A percentile compares a stretch with the other conserved stretches of the same genome.
phyloP scores from a whole-genome alignment of 78 protist genomes.

The Speleostelium caveatum region DNA sequence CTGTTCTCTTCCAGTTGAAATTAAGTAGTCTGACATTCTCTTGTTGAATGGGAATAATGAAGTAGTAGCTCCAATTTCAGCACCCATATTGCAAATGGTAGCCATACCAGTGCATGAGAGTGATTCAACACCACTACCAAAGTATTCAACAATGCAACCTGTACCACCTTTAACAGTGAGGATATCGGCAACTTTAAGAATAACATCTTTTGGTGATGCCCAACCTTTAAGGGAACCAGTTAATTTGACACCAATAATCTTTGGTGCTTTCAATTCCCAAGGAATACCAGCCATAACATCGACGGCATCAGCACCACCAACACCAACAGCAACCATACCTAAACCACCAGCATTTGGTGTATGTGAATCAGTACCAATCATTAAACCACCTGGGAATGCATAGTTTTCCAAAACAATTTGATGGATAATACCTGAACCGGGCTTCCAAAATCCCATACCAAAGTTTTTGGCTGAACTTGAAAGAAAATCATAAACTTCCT shows the following conservation, averaged over 20 bases:
- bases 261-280: slow-evolving; percentile 97
- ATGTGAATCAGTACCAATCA: slow-evolving; percentile 95
- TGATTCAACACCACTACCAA: slow-evolving; percentile 93
- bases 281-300: slow-evolving; percentile 97
- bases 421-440: slow-evolving; percentile 97
- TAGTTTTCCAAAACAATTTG: slow-evolving; percentile 97
- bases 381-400: slow-evolving; percentile 96
- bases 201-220: slow-evolving; percentile 96
- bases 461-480: slow-evolving; percentile 79
- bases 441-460: slow-evolving; percentile 97
- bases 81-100: slow-evolving; percentile 98
- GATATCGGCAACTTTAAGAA: slow-evolving; percentile 93
- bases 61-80: slow-evolving; percentile 98
- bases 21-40: slow-evolving; percentile 90
- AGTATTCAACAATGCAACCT: slow-evolving; percentile 95
- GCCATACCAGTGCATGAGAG: slow-evolving; percentile 96
- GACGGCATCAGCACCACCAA: slow-evolving; percentile 98
- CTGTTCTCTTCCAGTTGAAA: slow-evolving; percentile 89
- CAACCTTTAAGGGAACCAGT: slow-evolving; percentile 91
- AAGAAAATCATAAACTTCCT: slow-evolving; percentile 96
- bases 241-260: slow-evolving; percentile 96
- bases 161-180: slow-evolving; percentile 96
- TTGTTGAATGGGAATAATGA: slow-evolving; percentile 96
- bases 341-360: slow-evolving; percentile 96
- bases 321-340: slow-evolving; percentile 93